These are phyloP conservation scores for Umbelopsis isabellina DNA, from an alignment of 192 early-diverging fungal genomes.

Conservation along the genomic window DNA sequence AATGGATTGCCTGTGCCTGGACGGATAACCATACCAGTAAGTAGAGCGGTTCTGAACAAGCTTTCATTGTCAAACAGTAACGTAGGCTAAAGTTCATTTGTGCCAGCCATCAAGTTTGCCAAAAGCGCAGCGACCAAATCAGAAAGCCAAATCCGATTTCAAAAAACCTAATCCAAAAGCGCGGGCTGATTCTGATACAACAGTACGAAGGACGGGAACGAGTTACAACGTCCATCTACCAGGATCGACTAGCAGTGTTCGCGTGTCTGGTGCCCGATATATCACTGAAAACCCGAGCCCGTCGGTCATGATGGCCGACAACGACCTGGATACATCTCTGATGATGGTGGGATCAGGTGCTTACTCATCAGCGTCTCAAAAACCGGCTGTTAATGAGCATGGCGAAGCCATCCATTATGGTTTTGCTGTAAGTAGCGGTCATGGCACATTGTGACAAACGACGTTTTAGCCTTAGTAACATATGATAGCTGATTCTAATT, in stretches of 20 bases:
- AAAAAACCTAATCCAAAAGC: constrained; percentile 15
- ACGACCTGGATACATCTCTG: not conserved
- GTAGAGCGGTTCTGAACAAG: constrained; percentile 16
- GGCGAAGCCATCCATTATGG: constrained; percentile 40
- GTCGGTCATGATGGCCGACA: constrained; percentile 13
- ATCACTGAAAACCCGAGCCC: not conserved
- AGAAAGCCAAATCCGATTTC: constrained; percentile 10
- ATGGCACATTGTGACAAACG: not conserved
- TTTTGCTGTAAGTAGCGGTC: constrained; percentile 35
- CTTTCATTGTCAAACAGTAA: constrained; percentile 18
- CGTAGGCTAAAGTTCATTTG: constrained; percentile 12
- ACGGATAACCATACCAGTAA: constrained; percentile 56
- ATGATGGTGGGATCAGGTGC: constrained; percentile 39
- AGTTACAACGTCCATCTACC: constrained; percentile 9
- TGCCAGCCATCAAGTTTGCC: constrained; percentile 33
- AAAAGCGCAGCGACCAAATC: constrained; percentile 33
- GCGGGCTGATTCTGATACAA: not conserved
- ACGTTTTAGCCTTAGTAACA: constrained; percentile 15
- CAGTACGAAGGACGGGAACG: not conserved
- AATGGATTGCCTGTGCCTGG: constrained; percentile 73
- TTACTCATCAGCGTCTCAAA: not conserved
- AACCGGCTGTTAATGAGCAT: constrained; percentile 3
- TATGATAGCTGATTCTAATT: not conserved
- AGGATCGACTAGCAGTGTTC: not conserved
- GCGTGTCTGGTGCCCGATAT: constrained; percentile 5